phyloP scores from a whole-genome alignment of 1,139 yeast genomes.

The Hemisphaericaspora xylofermentans region DNA sequence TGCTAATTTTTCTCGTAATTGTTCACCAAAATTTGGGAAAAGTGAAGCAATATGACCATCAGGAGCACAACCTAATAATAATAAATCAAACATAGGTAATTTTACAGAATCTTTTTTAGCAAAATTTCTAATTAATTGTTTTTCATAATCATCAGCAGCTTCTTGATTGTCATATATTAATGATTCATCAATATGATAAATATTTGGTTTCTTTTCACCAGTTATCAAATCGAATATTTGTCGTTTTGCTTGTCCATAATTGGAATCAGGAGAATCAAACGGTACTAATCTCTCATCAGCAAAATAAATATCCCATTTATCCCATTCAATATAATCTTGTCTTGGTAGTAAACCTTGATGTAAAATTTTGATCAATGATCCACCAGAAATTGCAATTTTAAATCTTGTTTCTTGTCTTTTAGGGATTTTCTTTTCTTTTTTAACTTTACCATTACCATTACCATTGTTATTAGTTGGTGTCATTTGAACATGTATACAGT shows the following conservation, averaged over 20 bases:
- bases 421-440: slow-evolving; percentile 41
- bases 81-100: slow-evolving; percentile 88
- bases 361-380: slow-evolving; percentile 82
- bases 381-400: slow-evolving; percentile 90
- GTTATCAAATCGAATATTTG: slow-evolving; percentile 71
- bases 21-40: slow-evolving; percentile 85
- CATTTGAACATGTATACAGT: slow-evolving; percentile 12
- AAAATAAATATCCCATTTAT: slow-evolving; percentile 92
- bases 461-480: slow-evolving; percentile 8
- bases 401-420: slow-evolving; percentile 63
- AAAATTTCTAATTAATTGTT: slow-evolving; percentile 78
- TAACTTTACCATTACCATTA: slow-evolving; percentile 9
- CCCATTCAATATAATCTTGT: slow-evolving; percentile 76
- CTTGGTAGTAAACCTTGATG: slow-evolving; percentile 79
- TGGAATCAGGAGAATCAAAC: slow-evolving; percentile 77
- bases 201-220: slow-evolving; percentile 58
- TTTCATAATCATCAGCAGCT: slow-evolving; percentile 92
- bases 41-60: slow-evolving; percentile 97
- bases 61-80: slow-evolving; percentile 94
- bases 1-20: slow-evolving; percentile 84
- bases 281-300: slow-evolving; percentile 97
- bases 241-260: slow-evolving; percentile 85
- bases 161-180: slow-evolving; percentile 84
- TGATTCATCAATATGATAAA: slow-evolving; percentile 79
- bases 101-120: slow-evolving; percentile 97